Evolutionary conservation across 768 basidiomycete species (phyloP).

Genomic region (Mycena olivaceomarginata): DNA sequence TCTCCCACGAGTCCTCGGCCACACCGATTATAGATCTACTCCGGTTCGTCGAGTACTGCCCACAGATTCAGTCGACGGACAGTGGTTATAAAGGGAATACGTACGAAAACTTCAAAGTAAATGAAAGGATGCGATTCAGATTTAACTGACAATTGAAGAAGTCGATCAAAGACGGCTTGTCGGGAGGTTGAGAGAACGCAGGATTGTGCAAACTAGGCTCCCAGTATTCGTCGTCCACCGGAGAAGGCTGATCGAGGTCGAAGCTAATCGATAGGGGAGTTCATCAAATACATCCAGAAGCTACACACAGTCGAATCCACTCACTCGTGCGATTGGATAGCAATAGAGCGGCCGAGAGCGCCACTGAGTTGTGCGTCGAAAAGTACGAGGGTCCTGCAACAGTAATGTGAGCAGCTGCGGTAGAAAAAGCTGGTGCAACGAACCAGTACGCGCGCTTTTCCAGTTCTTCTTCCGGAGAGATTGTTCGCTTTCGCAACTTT

Average conservation of each 20-base stretch:
- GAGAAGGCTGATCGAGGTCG: constrained; percentile 19
- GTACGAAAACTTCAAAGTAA: constrained; percentile 30
- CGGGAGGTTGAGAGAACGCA: constrained; percentile 27
- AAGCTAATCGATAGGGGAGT: constrained; percentile 14
- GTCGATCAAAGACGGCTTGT: constrained; percentile 46
- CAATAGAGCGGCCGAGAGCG: constrained; percentile 35
- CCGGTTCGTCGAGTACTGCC: constrained; percentile 36
- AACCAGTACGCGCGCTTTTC: background rate
- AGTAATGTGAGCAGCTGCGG: background rate
- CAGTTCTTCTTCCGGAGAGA: background rate
- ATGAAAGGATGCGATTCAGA: constrained; percentile 29
- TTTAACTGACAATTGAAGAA: constrained; percentile 57
- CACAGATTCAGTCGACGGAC: background rate
- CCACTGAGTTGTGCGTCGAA: constrained; percentile 35
- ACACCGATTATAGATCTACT: constrained; percentile 21
- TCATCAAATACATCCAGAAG: background rate
- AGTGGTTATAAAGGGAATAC: background rate
- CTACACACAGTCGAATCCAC: background rate
- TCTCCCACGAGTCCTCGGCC: constrained; percentile 27
- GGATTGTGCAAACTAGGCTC: constrained; percentile 51
- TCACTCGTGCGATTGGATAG: constrained; percentile 34
- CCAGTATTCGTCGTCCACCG: constrained; percentile 35
- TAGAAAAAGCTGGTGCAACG: background rate
- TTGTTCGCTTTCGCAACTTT: background rate
- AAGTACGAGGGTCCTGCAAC: constrained; percentile 45